Evolutionary conservation across 495 filamentous ascomycete genomes (phyloP).

Genomic region (Aspergillus nidulans): DNA sequence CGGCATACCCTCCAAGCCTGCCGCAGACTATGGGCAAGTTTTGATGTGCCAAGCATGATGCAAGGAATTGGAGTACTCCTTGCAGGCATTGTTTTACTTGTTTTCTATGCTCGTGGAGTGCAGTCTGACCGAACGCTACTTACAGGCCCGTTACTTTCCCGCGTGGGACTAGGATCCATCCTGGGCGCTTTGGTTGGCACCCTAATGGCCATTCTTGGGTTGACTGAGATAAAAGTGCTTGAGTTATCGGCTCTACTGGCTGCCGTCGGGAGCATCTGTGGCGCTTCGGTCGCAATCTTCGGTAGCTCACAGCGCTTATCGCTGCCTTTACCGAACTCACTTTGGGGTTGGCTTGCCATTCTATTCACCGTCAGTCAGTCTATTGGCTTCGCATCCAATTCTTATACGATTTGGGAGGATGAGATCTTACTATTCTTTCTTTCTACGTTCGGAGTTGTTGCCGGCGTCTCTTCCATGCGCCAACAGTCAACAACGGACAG

Average conservation of each 20-base stretch:
- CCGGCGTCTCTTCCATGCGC: constrained; percentile 69
- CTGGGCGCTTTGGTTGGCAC: constrained; percentile 35
- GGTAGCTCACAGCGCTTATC: constrained; percentile 42
- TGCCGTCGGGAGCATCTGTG: constrained; percentile 58
- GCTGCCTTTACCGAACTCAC: constrained; percentile 64
- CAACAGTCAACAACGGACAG: constrained; percentile 59
- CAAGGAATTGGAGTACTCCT: constrained; percentile 69
- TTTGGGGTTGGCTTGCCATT: constrained; percentile 84
- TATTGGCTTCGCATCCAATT: constrained; percentile 91
- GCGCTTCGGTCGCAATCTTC: constrained; percentile 55
- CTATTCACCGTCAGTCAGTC: constrained; percentile 79
- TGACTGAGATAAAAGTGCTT: constrained; percentile 23
- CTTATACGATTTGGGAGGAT: constrained; percentile 99
- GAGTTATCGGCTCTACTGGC: constrained; percentile 40
- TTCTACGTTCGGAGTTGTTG: constrained; percentile 73
- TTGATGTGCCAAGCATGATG: constrained; percentile 80
- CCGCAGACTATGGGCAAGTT: constrained; percentile 82
- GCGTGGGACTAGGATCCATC: constrained; percentile 38
- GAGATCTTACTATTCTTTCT: constrained; percentile 91
- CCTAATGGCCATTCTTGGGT: constrained; percentile 17
- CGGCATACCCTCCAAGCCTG: constrained; percentile 73
- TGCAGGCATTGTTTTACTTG: constrained; percentile 58
- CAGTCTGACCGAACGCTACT: constrained; percentile 49
- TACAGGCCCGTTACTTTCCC: constrained; percentile 43
- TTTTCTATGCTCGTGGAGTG: constrained; percentile 65